Evolutionary conservation across 352 stramenopile genomes (phyloP), one percentile per base, ranked within the genome.

Genomic region (Globisporangium alternatum): DNA sequence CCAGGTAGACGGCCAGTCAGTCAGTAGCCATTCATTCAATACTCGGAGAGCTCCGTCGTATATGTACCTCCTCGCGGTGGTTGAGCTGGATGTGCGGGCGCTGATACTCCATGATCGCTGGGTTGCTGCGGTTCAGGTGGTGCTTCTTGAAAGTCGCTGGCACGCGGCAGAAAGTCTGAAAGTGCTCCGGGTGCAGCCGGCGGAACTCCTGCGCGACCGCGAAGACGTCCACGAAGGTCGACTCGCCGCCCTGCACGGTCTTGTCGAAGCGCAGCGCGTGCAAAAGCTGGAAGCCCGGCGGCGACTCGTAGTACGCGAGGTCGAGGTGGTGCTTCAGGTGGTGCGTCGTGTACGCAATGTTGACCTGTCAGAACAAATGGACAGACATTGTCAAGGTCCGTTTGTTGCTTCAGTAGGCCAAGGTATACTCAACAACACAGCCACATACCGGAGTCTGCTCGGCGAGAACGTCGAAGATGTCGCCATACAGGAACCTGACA

Each of bases 231-330:
- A 93, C 84, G 63, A 96, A 95, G 4, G 88, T 96, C 21, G 86
- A 95, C 45, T 95, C 83, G 31, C 88, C 85, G 39, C 86, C 88
- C 45, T 86, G 72, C 9, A 98, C 87, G 5, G 81, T 91, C 45
- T 83, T 66, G 56, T 96, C 89, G 49, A 97, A 97, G 52, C 75
- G 76, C 7, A 97, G 67, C 55, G 94, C 97, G 71, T 98, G 94
- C 41, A 99, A 72, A 22, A 98, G 79, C 77, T 99, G 96, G 37
- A 99, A 72, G 25, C 96, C 96, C 12, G 96, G 96, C n/a, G 93
- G 91, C 5, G 91, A 98, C 77, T 99, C 96, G 73, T 98, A 99
- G 76, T 98, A 99, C 6, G 90, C 88, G 61, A 99, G 76, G 72
- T 99, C 96, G 72, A 98, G 78, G 75, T 99, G 96, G 56, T 91